Evolutionary conservation across 2,329 filamentous ascomycete species (phyloP), one percentile per base, ranked within the genome.

Genomic region (Hypoxylon sp.): DNA sequence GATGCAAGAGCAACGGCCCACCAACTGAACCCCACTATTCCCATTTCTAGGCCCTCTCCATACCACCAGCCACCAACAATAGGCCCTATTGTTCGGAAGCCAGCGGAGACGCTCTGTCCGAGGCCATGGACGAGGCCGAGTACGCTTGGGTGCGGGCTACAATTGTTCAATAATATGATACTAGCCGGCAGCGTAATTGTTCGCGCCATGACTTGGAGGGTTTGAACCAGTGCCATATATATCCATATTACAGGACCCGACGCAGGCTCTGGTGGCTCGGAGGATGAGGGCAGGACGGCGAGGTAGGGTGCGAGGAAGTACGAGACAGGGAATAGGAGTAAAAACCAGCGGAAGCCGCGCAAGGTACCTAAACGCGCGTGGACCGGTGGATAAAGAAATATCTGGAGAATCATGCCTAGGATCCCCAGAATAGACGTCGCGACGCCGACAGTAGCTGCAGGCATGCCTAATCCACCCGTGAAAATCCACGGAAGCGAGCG

Each of bases 231-330:
- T 0, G 85, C 82, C 63, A 92, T 89, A 14, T 85, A 85, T 1
- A 84, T 79, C 90, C 88, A 92, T 34, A 91, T 80, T 61, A 82
- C 78, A 21, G 83, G 67, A 0, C 85, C 86, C 0, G 82, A 82
- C 0, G 84, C 82, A 0, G 85, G 82, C 10, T 75, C 76, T 0
- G 82, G 81, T 0, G 82, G 70, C 1, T 79, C 74, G 41, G 82
- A 73, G 55, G 80, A 65, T 2, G 87, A 86, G 0, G 89, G 90
- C 0, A 92, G 77, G 13, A 92, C 80, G 0, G 89, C 85, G 13
- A 93, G 84, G 73, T 90, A 92, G 0, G 91, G 91, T 9, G 89
- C 87, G 1, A 92, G 79, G 14, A 88, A 81, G 75, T 93, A 93
- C 0, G 90, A 89, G 2, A 90, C 60, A 0, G 91, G 88, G 63